Base-by-base conservation (phyloP, 768 basidiomycete species). In the Trametes coccinea region DNA sequence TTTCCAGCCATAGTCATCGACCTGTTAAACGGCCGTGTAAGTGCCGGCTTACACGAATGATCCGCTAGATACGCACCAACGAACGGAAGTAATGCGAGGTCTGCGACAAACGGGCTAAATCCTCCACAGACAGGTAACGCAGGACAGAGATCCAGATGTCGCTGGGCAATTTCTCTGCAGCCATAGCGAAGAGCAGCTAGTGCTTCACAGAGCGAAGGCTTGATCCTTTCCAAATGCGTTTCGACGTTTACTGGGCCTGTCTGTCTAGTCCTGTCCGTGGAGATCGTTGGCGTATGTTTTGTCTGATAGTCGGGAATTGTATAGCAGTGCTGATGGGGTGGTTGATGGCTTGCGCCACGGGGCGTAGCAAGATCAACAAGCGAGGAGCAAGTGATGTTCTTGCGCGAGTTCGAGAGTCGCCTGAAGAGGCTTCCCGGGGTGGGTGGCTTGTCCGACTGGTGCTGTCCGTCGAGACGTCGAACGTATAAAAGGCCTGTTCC, bases 1-100 rank as follows among this genome's bases (percentile, higher is more conserved):
- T 13, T 77, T 67, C 87, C 88, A 90, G 7, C 87, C 88, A 67
- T 79, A 84, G 46, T 81, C 77, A 45, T 78, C 72, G n/a, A 90
- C 80, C 89, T 90, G 58, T 45, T 22, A 22, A 37, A 37, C 34
- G 11, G 34, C 34, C 5, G 39, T n/a, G 37, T 37, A 16, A 59
- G 29, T 50, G 47, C 27, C 40, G 54, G 40, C 56, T 45, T 17
- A 37, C 49, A 53, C 48, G 40, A 39, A 56, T 34, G 45, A n/a
- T 22, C 22, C 22, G 10, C 34, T 10, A 10, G 31, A 37, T 29
- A 16, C 16, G 75, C 80, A 89, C 88, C 64, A 87, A 58, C 3
- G 63, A 59, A 47, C 75, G 50, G 0, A 78, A 55, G 3, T 61
- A 63, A 53, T 58, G 71, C 62, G 80, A 82, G 7, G 79, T 77